phyloP scores from a whole-genome alignment of 805 yeast genomes.

The Naumovozyma castellii region DNA sequence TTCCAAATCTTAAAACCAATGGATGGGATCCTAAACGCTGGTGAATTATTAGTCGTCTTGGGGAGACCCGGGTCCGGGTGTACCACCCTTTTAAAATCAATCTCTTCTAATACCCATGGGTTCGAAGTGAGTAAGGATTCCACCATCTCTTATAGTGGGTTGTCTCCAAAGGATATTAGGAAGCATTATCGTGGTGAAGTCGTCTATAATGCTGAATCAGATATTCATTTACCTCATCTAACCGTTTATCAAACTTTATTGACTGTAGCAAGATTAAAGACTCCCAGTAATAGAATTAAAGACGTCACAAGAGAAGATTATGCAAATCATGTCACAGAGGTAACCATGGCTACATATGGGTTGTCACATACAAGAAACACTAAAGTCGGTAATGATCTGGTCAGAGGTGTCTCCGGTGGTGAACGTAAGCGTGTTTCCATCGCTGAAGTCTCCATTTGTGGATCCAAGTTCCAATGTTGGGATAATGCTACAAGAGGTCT shows the following conservation, averaged over 20 bases:
- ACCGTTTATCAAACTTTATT: conserved; percentile 57
- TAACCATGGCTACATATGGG: conserved; percentile 49
- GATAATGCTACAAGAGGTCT: conserved; percentile 83
- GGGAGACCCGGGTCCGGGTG: conserved; percentile 80
- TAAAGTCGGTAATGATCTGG: conserved; percentile 50
- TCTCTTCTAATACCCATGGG: conserved; percentile 52
- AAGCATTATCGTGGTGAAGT: conserved; percentile 58
- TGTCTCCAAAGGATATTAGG: conserved; percentile 41
- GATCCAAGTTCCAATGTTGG: conserved; percentile 59
- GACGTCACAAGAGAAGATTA: conserved; percentile 49
- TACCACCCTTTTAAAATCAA: conserved; percentile 53
- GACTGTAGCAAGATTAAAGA: conserved; percentile 52
- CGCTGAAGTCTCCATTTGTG: conserved; percentile 63
- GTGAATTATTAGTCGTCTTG: conserved; percentile 57
- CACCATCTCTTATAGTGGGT: conserved; percentile 43
- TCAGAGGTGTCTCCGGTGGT: conserved; percentile 77
- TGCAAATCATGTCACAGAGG: conserved; percentile 45
- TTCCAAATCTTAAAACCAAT: conserved; percentile 53
- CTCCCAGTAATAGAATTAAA: conserved; percentile 53
- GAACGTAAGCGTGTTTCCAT: conserved; percentile 78
- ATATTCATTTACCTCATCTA: conserved; percentile 57
- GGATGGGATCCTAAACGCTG: conserved; percentile 55
- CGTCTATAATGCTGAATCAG: conserved; percentile 60
- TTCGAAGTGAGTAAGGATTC: conserved; percentile 41
- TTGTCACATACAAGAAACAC: conserved; percentile 50